Base-by-base conservation (phyloP, 1,284 basidiomycete genomes). In the Moniliophthora roreri region DNA sequence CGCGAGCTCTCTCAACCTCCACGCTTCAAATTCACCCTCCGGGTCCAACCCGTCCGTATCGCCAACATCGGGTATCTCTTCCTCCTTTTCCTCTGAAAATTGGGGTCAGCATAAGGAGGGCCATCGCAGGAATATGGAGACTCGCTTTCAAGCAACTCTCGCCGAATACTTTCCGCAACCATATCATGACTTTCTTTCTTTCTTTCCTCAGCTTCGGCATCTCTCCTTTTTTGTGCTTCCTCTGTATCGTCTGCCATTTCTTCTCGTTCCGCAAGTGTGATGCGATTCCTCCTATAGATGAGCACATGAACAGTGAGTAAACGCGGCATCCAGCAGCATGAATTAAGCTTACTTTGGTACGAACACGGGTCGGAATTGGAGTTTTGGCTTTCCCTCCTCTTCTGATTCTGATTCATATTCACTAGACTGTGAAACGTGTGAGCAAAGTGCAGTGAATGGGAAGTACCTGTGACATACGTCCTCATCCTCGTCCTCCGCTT, bases 31-130 rank as follows among this genome's bases (percentile, higher is more conserved):
- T 70, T 99, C 97, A 47, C 72, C 88, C 21, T 84, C 81, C 1
- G 95, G 92, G 64, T 99, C 95, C 45, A 95, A 67, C 1, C 91
- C 95, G 65, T 99, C 97, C 1, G 93, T 91, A 69, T 99, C 97
- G 72, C 98, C 95, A 0, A 99, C 81, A 56, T 98, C 95, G 1
- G 90, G 89, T 26, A 89, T 75, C 13, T 87, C 69, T 16, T 89
- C 89, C 52, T 91, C 86, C 59, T 91, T 89, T 70, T 95, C 90
- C 80, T 92, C 93, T 96, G 65, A 23, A 53, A 47, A 26, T 26
- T 5, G 32, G 52, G 39, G 56, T 37, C 56, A 41, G 52, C 24
- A 32, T 39, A 37, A 24, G 54, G 23, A 48, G 41, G 20, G 53
- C 54, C 20, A 53, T 23, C 6, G 24, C 18, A 28, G 41, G 44